Evolutionary conservation across 768 basidiomycete genomes (phyloP).

Genomic region (Collybia sordida): DNA sequence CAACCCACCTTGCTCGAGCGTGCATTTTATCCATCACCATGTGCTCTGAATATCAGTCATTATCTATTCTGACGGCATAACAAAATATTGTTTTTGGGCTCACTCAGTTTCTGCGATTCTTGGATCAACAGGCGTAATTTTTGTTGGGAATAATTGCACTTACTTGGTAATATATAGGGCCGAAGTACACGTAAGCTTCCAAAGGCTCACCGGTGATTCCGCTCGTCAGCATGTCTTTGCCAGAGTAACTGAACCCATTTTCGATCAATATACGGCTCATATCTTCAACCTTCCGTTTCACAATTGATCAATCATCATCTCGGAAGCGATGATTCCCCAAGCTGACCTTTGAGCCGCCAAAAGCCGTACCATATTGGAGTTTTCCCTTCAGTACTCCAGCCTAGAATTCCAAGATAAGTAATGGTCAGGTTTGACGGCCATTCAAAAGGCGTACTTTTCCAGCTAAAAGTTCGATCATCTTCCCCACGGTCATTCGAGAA

Average conservation of each 20-base stretch:
- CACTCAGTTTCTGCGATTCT: conserved; percentile 83
- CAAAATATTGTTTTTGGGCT: conserved; percentile 25
- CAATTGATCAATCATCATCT: conserved; percentile 2
- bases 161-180: conserved; percentile 97
- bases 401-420: conserved; percentile 31
- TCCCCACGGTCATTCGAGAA: conserved; percentile 98
- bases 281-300: conserved; percentile 74
- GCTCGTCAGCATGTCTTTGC: conserved; percentile 99
- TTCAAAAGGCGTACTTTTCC: conserved; percentile 66
- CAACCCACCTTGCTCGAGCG: conserved; percentile 83
- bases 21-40: conserved; percentile 99
- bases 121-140: conserved; percentile 7
- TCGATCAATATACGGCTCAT: conserved; percentile 97
- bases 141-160: conserved; percentile 14
- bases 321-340: not conserved
- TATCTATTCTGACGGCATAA: conserved; percentile 6
- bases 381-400: conserved; percentile 90
- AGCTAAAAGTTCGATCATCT: conserved; percentile 97
- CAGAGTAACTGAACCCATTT: conserved; percentile 93
- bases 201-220: conserved; percentile 97
- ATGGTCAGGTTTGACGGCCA: not conserved
- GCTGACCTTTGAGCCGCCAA: conserved; percentile 92
- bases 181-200: conserved; percentile 98
- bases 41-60: conserved; percentile 57
- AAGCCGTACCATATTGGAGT: conserved; percentile 93